A percentile compares a stretch with the other conserved stretches of the same genome.
phyloP scores from a whole-genome alignment of 495 filamentous ascomycete genomes.

The Antarctomyces pellizariae region DNA sequence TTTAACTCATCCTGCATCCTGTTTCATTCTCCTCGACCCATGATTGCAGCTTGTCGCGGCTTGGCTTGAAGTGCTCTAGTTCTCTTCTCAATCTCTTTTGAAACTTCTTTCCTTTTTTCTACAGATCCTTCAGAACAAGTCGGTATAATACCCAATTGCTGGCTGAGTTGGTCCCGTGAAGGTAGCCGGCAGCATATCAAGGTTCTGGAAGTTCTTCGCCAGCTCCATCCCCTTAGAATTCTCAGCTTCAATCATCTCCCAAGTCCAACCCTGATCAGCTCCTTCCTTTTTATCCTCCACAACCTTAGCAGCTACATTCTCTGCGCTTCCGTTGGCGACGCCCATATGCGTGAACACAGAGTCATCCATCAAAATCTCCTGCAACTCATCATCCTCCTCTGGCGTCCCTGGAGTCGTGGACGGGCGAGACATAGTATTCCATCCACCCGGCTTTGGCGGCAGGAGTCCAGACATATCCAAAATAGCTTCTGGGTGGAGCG shows the following conservation, averaged over 20 bases:
- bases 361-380: too few species aligned
- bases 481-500: constrained; percentile 59
- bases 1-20: too few species aligned
- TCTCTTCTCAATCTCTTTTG: too few species aligned
- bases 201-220: constrained; percentile 23
- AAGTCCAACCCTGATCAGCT: constrained; percentile 20
- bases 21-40: too few species aligned
- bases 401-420: too few species aligned
- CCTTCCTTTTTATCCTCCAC: constrained; percentile 11
- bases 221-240: constrained; percentile 23
- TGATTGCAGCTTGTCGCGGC: too few species aligned
- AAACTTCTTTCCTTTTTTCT: too few species aligned
- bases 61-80: too few species aligned
- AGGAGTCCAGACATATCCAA: constrained; percentile 45
- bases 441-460: constrained; percentile 22
- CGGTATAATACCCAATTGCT: constrained; percentile 21
- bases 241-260: constrained; percentile 21
- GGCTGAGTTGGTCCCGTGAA: constrained; percentile 25
- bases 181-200: constrained; percentile 22
- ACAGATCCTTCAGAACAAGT: constrained; percentile 12
- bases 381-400: too few species aligned
- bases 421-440: constrained; percentile 12
- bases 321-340: too few species aligned
- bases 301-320: constrained; percentile 7
- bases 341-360: too few species aligned